These are phyloP conservation scores for Ganoderma resinaceum DNA, from an alignment of 1,284 basidiomycete genomes.

Conservation along the genomic window DNA sequence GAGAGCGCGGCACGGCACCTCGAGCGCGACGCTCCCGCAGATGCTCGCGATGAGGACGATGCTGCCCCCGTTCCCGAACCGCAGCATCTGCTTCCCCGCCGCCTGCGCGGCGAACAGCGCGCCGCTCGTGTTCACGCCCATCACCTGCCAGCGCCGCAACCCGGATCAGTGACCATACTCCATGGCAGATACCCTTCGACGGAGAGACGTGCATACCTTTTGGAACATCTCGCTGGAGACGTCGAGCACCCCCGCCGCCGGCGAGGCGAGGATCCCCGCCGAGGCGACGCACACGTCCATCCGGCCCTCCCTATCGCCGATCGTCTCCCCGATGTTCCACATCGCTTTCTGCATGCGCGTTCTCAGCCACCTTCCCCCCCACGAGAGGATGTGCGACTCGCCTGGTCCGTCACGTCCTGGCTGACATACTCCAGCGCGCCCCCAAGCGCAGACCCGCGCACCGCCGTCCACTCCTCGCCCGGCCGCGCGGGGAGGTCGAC, in stretches of 20 bases:
- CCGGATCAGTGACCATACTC: not conserved
- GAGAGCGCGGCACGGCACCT: conserved; percentile 20
- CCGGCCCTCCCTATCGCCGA: conserved; percentile 64
- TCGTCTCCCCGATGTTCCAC: conserved; percentile 61
- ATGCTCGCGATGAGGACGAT: conserved; percentile 87
- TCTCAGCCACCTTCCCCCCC: no score
- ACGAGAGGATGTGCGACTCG: not conserved
- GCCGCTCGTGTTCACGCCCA: conserved; percentile 80
- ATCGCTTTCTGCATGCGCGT: conserved; percentile 41
- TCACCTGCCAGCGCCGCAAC: conserved; percentile 53
- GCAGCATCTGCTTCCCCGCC: conserved; percentile 78
- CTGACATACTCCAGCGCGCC: conserved; percentile 66
- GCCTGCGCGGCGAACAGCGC: conserved; percentile 82
- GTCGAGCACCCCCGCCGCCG: conserved; percentile 43
- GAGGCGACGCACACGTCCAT: conserved; percentile 81
- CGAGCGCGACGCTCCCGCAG: conserved; percentile 82
- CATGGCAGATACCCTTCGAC: not conserved
- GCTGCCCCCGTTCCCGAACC: conserved; percentile 74
- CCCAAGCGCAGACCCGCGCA: conserved; percentile 50
- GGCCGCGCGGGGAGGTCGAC: conserved; percentile 74
- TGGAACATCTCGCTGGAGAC: conserved; percentile 71
- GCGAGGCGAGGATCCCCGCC: conserved; percentile 57
- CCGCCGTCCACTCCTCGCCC: conserved; percentile 69
- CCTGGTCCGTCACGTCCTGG: conserved; percentile 72
- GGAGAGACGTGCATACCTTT: conserved; percentile 53